A percentile compares a stretch with the other conserved stretches of the same genome.
Evolutionary conservation across 2,329 filamentous ascomycete genomes (phyloP).

Genomic region (Pseudogymnoascus sp.): DNA sequence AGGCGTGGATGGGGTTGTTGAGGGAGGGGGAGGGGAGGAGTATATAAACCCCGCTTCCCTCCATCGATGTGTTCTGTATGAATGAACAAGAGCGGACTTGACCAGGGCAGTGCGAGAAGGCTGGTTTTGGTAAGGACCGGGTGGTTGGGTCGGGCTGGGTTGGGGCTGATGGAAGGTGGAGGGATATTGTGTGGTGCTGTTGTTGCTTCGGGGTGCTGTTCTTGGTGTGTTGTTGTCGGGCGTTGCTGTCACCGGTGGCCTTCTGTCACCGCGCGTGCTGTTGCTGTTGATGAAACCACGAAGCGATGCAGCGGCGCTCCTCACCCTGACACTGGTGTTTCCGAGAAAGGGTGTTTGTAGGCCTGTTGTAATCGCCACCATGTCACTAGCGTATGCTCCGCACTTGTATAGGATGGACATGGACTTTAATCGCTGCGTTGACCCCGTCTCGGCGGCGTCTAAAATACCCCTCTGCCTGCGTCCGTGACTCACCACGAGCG

Average conservation of each 20-base stretch:
- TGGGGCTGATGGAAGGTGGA: background rate
- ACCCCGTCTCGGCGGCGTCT: background rate
- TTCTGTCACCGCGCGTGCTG: background rate
- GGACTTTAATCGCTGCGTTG: background rate
- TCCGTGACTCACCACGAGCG: background rate
- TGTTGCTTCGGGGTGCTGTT: background rate
- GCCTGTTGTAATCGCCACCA: background rate
- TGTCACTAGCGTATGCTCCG: background rate
- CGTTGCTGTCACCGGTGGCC: background rate
- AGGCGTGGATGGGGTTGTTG: no score
- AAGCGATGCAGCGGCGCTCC: background rate
- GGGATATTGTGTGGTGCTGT: background rate
- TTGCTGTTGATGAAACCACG: background rate
- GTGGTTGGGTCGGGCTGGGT: background rate
- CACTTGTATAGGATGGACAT: no score
- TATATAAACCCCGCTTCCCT: background rate
- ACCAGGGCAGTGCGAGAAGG: background rate
- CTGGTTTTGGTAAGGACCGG: background rate
- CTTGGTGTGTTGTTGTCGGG: background rate
- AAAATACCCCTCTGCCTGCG: background rate
- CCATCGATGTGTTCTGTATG: background rate
- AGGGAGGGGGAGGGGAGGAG: background rate
- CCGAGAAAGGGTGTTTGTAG: background rate
- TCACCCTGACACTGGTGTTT: background rate
- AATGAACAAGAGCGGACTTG: background rate